phyloP scores from a whole-genome alignment of 345 rosid species.

The Corchorus capsularis region DNA sequence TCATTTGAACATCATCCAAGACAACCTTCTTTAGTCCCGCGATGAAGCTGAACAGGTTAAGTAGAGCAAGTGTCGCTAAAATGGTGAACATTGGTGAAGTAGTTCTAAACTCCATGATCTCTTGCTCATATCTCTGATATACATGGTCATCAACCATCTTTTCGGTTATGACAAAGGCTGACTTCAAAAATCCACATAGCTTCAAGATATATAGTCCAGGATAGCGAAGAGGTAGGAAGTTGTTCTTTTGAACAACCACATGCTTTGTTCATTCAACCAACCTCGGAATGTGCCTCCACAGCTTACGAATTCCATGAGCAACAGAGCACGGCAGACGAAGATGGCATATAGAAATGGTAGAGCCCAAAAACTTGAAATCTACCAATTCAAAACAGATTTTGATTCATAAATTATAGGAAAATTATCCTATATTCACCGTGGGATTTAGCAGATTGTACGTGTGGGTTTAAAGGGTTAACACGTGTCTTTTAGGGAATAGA shows the following conservation, averaged over 20 bases:
- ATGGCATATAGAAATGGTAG: slow-evolving; percentile 59
- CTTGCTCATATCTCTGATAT: slow-evolving; percentile 48
- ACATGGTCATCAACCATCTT: slow-evolving; percentile 69
- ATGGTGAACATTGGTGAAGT: slow-evolving; percentile 61
- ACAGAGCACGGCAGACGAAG: slow-evolving; percentile 30
- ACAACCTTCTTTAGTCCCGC: slow-evolving; percentile 30
- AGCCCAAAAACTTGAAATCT: slow-evolving; percentile 54
- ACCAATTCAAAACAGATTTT: not conserved
- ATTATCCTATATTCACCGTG: no score
- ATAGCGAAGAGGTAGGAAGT: slow-evolving; percentile 65
- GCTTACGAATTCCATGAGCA: slow-evolving; percentile 55
- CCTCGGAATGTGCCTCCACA: slow-evolving; percentile 64
- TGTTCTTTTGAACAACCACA: slow-evolving; percentile 76
- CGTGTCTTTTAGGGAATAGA: no score
- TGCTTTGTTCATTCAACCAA: slow-evolving; percentile 83
- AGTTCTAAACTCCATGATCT: slow-evolving; percentile 78
- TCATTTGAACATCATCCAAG: not conserved
- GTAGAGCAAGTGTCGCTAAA: slow-evolving; percentile 59
- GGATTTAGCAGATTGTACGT: no score
- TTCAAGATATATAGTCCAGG: slow-evolving; percentile 46
- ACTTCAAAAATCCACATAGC: slow-evolving; percentile 43
- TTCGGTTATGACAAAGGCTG: slow-evolving; percentile 58
- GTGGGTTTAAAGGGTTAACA: no score
- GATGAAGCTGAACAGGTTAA: slow-evolving; percentile 48
- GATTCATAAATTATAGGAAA: no score